Evolutionary conservation across 768 basidiomycete genomes (phyloP), one percentile per base, ranked within the genome.

Genomic region (Panaeolus cyanescens): DNA sequence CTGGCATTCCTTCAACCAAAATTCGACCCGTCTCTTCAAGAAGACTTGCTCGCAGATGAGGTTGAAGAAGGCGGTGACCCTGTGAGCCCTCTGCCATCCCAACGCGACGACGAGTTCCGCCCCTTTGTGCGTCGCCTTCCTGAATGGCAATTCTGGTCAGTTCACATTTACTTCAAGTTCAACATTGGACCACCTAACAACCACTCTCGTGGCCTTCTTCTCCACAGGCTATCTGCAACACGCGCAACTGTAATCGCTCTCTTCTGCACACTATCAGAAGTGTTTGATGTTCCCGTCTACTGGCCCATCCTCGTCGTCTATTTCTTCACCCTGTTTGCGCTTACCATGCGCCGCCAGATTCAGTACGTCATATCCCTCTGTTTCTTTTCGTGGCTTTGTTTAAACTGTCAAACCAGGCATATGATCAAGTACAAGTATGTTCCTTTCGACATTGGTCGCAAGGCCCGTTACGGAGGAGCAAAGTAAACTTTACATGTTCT

Each of bases 361-460:
- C 93, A 94, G 95, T 96, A 73, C 69, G 95, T 84, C 2, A 55
- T 17, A 31, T 40, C 31, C 15, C 54, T 32, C 55, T 59, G 19
- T 1, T 32, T 54, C 56, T 60, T 54, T 19, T 57, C 39, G 31
- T 39, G 17, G 17, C 63, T n/a, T 20, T 45, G 33, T 55, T 58
- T 63, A 61, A 19, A 30, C 55, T 55, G 33, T 32, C 30, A 22
- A 53, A n/a, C 17, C 69, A 96, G 94, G 69, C 96, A 99, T 76
- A 99, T 99, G 96, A 91, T 97, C 80, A 97, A 97, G 76, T 99
- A 98, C 81, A 94, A 94, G 74, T 98, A 95, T 77, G 81, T 96
- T 62, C 95, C 96, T 22, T 98, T 96, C 76, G 96, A 98, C 71
- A 83, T 98, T 62, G 96, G 95, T 31, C 90, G 95, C 71, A 98